These are phyloP conservation scores for Sporothrix schenckii DNA, from an alignment of 2,329 filamentous ascomycete genomes.

Conservation along the genomic window DNA sequence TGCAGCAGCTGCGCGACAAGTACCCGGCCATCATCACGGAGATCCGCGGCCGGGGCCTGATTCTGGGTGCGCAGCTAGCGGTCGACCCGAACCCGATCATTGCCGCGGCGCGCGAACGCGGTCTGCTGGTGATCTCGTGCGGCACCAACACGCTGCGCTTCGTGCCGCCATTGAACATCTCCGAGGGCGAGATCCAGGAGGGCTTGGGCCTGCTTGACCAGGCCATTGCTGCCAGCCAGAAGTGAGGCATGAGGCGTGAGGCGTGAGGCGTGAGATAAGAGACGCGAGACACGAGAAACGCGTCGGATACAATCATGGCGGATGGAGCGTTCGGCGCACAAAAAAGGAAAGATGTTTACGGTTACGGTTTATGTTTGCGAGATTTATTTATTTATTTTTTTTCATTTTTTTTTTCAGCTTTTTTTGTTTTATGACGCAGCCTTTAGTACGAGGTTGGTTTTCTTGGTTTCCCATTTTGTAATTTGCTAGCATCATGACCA, in stretches of 20 bases:
- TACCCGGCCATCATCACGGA: slow-evolving; percentile 75
- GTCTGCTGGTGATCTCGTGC: slow-evolving; percentile 86
- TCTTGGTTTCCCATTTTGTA: neutral
- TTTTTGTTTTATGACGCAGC: slow-evolving; percentile 1
- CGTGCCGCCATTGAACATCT: slow-evolving; percentile 83
- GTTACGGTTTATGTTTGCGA: neutral
- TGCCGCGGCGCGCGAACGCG: slow-evolving; percentile 82
- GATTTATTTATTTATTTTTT: too few species aligned
- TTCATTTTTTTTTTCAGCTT: neutral
- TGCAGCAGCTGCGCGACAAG: slow-evolving; percentile 51
- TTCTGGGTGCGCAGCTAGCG: slow-evolving; percentile 82
- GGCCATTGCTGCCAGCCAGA: slow-evolving; percentile 54
- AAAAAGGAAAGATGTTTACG: neutral
- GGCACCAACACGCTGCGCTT: slow-evolving; percentile 91
- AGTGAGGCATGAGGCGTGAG: neutral
- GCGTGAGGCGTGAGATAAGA: neutral
- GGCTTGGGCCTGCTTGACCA: slow-evolving; percentile 76
- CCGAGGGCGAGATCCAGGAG: slow-evolving; percentile 75
- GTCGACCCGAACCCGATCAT: slow-evolving; percentile 74
- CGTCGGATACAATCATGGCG: neutral
- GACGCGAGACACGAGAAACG: neutral
- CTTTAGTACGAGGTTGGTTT: neutral
- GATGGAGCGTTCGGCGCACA: slow-evolving; percentile 19
- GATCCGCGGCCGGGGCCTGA: slow-evolving; percentile 79
- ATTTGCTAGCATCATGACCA: slow-evolving; percentile 4